Percentiles rank a stretch among this genome's conserved stretches.
Conservation (phyloP, 129 eudicot genomes). For the Silybum marianum region DNA sequence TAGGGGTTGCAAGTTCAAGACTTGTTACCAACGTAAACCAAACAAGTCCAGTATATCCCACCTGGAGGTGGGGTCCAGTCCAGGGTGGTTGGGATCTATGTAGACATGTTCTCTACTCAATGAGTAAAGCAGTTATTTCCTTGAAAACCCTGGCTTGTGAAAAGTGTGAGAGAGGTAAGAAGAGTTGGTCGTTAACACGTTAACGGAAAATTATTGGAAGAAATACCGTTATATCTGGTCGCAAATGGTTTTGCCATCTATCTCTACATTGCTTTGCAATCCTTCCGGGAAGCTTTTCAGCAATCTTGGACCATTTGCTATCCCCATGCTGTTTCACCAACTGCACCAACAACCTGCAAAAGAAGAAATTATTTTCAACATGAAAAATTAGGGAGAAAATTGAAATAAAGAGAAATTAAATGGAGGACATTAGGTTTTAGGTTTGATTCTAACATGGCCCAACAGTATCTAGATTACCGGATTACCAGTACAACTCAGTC, state of each 20-base stretch:
- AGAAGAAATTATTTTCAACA: background rate
- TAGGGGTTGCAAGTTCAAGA: background rate
- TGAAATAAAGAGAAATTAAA: background rate
- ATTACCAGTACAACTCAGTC: too few species aligned
- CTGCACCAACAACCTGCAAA: slow-evolving; percentile 47
- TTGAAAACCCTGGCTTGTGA: too few species aligned
- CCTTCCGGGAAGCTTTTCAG: slow-evolving; percentile 68
- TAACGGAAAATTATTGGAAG: background rate
- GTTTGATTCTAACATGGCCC: too few species aligned
- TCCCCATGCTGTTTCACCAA: slow-evolving; percentile 56
- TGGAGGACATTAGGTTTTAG: background rate
- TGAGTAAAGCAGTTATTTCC: too few species aligned
- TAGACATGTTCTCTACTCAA: too few species aligned
- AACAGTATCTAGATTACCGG: too few species aligned
- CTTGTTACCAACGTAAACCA: background rate
- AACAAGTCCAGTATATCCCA: too few species aligned
- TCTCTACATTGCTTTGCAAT: slow-evolving; percentile 81
- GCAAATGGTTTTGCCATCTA: slow-evolving; percentile 79
- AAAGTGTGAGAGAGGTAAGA: too few species aligned
- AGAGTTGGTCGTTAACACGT: too few species aligned
- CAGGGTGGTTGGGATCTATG: too few species aligned
- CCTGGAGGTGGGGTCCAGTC: too few species aligned
- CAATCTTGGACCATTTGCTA: slow-evolving; percentile 62
- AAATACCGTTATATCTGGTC: slow-evolving; percentile 68
- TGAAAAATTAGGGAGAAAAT: background rate